These are phyloP conservation scores for Atalantia buxifolia DNA, from an alignment of 345 rosid genomes.

Conservation along the genomic window DNA sequence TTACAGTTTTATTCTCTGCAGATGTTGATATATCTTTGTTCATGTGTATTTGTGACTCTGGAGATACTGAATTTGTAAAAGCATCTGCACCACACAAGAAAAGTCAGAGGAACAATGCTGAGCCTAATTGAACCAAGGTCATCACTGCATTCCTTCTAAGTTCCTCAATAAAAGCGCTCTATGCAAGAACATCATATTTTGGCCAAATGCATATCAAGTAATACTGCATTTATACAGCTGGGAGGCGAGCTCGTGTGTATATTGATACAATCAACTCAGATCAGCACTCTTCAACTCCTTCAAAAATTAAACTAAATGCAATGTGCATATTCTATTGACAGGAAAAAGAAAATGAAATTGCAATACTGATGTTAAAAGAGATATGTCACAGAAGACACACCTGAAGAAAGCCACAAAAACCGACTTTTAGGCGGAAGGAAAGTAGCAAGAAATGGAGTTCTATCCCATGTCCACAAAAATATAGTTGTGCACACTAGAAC, in stretches of 20 bases:
- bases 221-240: background rate
- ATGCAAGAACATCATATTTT: background rate
- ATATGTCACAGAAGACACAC: constrained; percentile 20
- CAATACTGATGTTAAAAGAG: background rate
- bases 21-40: constrained; percentile 12
- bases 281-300: background rate
- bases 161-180: background rate
- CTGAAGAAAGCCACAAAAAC: constrained; percentile 43
- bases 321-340: background rate
- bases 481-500: constrained; percentile 49
- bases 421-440: constrained; percentile 45
- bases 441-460: constrained; percentile 40
- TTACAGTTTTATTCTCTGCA: constrained; percentile 7
- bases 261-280: background rate
- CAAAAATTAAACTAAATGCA: background rate
- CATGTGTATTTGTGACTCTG: constrained; percentile 10
- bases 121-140: background rate
- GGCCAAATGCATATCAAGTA: background rate
- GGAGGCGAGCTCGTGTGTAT: background rate
- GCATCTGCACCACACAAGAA: constrained; percentile 19
- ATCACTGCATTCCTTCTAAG: background rate
- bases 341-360: background rate
- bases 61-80: constrained; percentile 1
- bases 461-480: constrained; percentile 61
- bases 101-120: background rate